A percentile compares a stretch with the other conserved stretches of the same genome.
phyloP scores from a whole-genome alignment of 164 flowering plant species.

The Umbilicus rupestris region DNA sequence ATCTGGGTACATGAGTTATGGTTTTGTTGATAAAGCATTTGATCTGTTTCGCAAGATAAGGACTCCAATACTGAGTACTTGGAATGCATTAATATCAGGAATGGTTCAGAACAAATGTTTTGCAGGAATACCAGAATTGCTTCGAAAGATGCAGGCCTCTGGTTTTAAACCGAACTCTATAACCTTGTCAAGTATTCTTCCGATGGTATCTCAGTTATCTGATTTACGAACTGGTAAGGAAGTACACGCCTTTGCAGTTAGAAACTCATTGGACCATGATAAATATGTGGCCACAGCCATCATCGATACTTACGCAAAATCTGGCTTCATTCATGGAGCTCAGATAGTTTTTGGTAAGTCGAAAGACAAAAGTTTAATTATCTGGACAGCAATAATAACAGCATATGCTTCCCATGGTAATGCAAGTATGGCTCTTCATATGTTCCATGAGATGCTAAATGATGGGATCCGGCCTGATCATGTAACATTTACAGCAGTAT shows the following conservation, averaged over 20 bases:
- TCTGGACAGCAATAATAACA: conserved; percentile 81
- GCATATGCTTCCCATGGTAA: conserved; percentile 74
- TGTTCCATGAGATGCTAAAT: conserved; percentile 47
- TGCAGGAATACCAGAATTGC: conserved; percentile 29
- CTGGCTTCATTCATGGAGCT: conserved; percentile 56
- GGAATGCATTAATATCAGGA: conserved; percentile 81
- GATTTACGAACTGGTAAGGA: conserved; percentile 49
- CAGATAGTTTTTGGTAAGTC: conserved; percentile 33
- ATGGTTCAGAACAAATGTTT: conserved; percentile 51
- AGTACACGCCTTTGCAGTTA: conserved; percentile 61
- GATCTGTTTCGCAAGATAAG: conserved; percentile 38
- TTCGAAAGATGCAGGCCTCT: conserved; percentile 40
- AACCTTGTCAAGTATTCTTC: conserved; percentile 64
- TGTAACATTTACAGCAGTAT: conserved; percentile 63
- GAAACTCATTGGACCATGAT: conserved; percentile 32
- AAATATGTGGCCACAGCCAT: conserved; percentile 58
- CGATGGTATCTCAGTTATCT: conserved; percentile 44
- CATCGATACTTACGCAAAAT: conserved; percentile 66
- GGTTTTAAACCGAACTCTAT: conserved; percentile 57
- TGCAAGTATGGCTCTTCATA: conserved; percentile 32
- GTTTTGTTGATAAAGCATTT: conserved; percentile 57
- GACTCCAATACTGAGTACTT: conserved; percentile 44
- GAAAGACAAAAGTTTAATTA: conserved; percentile 39
- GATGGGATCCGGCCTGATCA: conserved; percentile 49
- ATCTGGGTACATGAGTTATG: conserved; percentile 69